Evolutionary conservation across 768 basidiomycete genomes (phyloP).

Genomic region (Amanita phalloides): DNA sequence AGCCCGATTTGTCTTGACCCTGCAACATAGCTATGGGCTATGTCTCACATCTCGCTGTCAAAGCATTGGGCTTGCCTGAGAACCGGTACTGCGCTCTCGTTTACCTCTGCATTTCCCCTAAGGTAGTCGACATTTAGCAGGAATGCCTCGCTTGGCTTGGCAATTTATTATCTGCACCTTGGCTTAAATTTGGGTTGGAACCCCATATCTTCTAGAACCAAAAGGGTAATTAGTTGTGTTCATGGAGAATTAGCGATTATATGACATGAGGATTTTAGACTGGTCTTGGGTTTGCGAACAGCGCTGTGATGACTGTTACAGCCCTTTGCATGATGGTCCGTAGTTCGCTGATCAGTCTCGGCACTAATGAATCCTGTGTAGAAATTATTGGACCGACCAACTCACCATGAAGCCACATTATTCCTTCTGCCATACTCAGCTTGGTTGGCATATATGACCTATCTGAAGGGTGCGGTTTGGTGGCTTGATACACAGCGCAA

Average conservation of each 20-base stretch:
- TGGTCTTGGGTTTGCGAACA: slow-evolving; percentile 44
- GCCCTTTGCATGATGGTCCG: slow-evolving; percentile 51
- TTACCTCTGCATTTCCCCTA: background rate
- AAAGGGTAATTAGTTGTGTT: slow-evolving; percentile 21
- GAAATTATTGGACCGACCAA: slow-evolving; percentile 40
- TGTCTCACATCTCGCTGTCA: slow-evolving; percentile 51
- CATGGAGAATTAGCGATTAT: background rate
- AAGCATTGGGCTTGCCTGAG: slow-evolving; percentile 36
- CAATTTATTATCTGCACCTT: slow-evolving; percentile 52
- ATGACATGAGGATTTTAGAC: slow-evolving; percentile 21
- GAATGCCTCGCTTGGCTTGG: slow-evolving; percentile 35
- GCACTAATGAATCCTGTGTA: slow-evolving; percentile 10
- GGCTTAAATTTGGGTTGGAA: slow-evolving; percentile 50
- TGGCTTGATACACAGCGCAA: slow-evolving; percentile 29
- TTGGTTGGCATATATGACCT: slow-evolving; percentile 57
- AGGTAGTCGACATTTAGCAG: slow-evolving; percentile 9
- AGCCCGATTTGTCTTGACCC: slow-evolving; percentile 6
- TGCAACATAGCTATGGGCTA: slow-evolving; percentile 44
- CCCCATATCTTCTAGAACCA: slow-evolving; percentile 51
- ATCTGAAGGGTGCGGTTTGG: slow-evolving; percentile 59
- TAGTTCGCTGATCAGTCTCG: background rate
- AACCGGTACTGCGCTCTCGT: slow-evolving; percentile 23
- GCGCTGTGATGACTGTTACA: slow-evolving; percentile 38
- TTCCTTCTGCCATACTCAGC: slow-evolving; percentile 55
- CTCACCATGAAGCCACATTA: slow-evolving; percentile 36